phyloP scores from a whole-genome alignment of 805 yeast genomes.

The Ogataea neopini region DNA sequence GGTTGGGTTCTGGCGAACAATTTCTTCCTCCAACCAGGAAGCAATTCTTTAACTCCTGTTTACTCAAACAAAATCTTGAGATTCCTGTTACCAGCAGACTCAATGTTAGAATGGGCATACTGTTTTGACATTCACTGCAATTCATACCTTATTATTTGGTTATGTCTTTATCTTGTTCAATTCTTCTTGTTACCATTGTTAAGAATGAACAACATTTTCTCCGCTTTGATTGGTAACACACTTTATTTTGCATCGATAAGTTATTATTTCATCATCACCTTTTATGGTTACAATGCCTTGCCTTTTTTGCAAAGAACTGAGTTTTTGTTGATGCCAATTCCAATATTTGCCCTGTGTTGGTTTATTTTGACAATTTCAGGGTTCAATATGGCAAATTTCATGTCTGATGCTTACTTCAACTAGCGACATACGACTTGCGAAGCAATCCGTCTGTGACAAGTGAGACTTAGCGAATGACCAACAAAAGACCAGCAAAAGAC shows the following conservation, averaged over 20 bases:
- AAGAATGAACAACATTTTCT: conserved; percentile 61
- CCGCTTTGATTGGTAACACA: conserved; percentile 75
- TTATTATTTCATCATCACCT: conserved; percentile 77
- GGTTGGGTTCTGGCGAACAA: conserved; percentile 74
- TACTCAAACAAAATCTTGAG: conserved; percentile 29
- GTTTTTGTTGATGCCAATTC: conserved; percentile 62
- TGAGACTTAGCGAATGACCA: no score
- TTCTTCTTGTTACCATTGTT: conserved; percentile 73
- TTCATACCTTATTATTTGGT: conserved; percentile 81
- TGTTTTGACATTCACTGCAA: conserved; percentile 95
- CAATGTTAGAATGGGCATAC: conserved; percentile 85
- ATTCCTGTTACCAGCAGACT: conserved; percentile 33
- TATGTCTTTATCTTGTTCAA: conserved; percentile 70
- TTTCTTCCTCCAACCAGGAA: conserved; percentile 42
- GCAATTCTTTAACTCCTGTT: conserved; percentile 7
- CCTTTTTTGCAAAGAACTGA: conserved; percentile 68
- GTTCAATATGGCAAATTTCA: conserved; percentile 68
- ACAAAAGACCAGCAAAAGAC: no score
- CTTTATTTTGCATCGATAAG: conserved; percentile 72
- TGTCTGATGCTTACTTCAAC: conserved; percentile 45
- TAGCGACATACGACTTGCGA: conserved; percentile 6
- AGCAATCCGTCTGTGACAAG: no score
- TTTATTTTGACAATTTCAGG: conserved; percentile 59
- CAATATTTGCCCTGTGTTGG: conserved; percentile 58
- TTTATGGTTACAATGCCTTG: conserved; percentile 83